Percentiles rank a stretch among this genome's conserved stretches.
Evolutionary conservation across 1,139 yeast genomes (phyloP).

Genomic region (Saccharomyces hybrid): DNA sequence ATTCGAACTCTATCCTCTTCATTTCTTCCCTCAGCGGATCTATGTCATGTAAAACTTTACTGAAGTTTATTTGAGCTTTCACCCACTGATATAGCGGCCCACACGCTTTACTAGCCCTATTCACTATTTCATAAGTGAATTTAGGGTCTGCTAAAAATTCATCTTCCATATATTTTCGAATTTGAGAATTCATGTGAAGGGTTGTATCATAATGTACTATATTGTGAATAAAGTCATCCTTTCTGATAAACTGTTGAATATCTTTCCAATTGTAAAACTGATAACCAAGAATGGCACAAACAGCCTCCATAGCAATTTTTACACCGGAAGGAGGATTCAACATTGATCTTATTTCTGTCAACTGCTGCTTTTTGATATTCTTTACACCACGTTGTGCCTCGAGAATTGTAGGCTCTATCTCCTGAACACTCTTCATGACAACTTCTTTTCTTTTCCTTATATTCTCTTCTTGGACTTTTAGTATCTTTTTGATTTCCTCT

Average conservation of each 20-base stretch:
- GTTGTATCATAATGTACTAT: slow-evolving; percentile 72
- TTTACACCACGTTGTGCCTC: slow-evolving; percentile 86
- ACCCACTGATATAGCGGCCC: slow-evolving; percentile 93
- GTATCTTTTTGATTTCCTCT: slow-evolving; percentile 61
- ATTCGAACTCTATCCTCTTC: slow-evolving; percentile 47
- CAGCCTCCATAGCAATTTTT: slow-evolving; percentile 80
- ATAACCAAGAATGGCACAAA: slow-evolving; percentile 73
- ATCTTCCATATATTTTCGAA: slow-evolving; percentile 49
- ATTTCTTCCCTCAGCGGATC: slow-evolving; percentile 75
- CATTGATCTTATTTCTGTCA: slow-evolving; percentile 87
- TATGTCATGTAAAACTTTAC: slow-evolving; percentile 59
- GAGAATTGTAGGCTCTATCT: slow-evolving; percentile 76
- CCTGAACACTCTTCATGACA: slow-evolving; percentile 58
- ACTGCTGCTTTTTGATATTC: slow-evolving; percentile 84
- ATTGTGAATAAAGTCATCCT: slow-evolving; percentile 80
- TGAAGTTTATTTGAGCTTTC: slow-evolving; percentile 69
- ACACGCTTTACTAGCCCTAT: slow-evolving; percentile 91
- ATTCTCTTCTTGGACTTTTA: slow-evolving; percentile 59
- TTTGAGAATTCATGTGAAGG: slow-evolving; percentile 45
- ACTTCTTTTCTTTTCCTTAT: slow-evolving; percentile 47
- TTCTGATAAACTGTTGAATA: slow-evolving; percentile 67
- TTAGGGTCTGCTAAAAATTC: slow-evolving; percentile 56
- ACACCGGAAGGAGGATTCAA: slow-evolving; percentile 86
- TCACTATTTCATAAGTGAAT: slow-evolving; percentile 66
- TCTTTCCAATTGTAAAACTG: slow-evolving; percentile 70